Evolutionary conservation across 176 grass and related monocot genomes (phyloP), one percentile per base, ranked within the genome.

Genomic region (Carex scoparia): DNA sequence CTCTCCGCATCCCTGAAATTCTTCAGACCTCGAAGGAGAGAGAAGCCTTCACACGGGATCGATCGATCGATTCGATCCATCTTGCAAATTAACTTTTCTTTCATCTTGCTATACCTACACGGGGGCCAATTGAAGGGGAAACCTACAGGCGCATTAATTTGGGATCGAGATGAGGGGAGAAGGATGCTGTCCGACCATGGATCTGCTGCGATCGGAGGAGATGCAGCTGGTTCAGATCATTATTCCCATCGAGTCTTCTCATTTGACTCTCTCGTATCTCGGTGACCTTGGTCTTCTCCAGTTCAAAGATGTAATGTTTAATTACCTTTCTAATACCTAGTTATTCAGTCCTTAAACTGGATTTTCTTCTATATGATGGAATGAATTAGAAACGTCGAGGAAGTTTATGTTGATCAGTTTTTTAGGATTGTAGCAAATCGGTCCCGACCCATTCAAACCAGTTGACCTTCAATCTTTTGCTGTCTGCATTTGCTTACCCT

Each of bases 191-290:
- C 93, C 96, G 28, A 6, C 86, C 31, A 93, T 94, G 95, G 95
- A 98, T 91, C 95, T 98, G 89, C 93, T 98, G 95, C 95, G 92
- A 85, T 98, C 95, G 74, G 95, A 94, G 89, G 89, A 80, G 88
- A 98, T 98, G 95, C 93, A 95, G 87, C 96, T 99, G 0, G 93
- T 92, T 67, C 96, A 95, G 93, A 90, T 99, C 87, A 94, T 99
- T 78, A 94, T 99, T 77, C 96, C 96, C 16, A 87, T 92, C 3
- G 96, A 99, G 79, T 99, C 93, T 48, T 87, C 91, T 57, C 93
- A 99, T 85, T 74, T 86, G 61, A 92, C 96, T 37, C 81, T 94
- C 86, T 91, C 96, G 62, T 94, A 99, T 79, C 91, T 99, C 61
- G 96, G 96, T 61, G 91, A 99, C 81, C 85, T 99, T 27, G 96